Percentiles rank a stretch among this genome's conserved stretches.
phyloP scores from a whole-genome alignment of 164 flowering plant genomes.

The Vitis cinerea region DNA sequence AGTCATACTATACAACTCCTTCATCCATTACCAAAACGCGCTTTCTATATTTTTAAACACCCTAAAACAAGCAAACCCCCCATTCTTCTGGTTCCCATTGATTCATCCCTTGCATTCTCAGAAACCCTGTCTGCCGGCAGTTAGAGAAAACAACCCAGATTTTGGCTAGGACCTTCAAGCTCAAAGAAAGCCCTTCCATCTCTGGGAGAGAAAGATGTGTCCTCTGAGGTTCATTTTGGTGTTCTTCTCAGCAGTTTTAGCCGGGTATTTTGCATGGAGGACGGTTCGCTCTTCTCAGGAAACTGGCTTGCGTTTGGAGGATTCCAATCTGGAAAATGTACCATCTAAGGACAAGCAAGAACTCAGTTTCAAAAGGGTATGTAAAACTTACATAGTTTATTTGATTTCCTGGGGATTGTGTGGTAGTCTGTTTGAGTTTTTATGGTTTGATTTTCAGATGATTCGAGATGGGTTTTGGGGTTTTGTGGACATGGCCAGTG shows the following conservation, averaged over 20 bases:
- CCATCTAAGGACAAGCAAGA: conserved; percentile 23
- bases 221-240: conserved; percentile 74
- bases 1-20: too few relatives aligned
- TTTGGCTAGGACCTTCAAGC: too few relatives aligned
- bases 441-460: conserved; percentile 22
- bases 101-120: too few relatives aligned
- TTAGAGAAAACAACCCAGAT: too few relatives aligned
- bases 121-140: too few relatives aligned
- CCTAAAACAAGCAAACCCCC: too few relatives aligned
- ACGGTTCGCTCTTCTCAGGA: conserved; percentile 38
- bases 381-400: not conserved
- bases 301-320: conserved; percentile 5
- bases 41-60: too few relatives aligned
- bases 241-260: conserved; percentile 72
- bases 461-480: conserved; percentile 59
- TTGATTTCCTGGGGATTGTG: not conserved
- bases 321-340: conserved; percentile 11
- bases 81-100: too few relatives aligned
- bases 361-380: conserved; percentile 34
- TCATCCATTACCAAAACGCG: too few relatives aligned
- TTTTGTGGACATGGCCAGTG: conserved; percentile 82
- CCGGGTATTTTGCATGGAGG: conserved; percentile 75
- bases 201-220: conserved; percentile 41
- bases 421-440: not conserved
- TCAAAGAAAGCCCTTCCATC: too few relatives aligned